Percentiles rank a stretch among this genome's conserved stretches.
Evolutionary conservation across 2,329 filamentous ascomycete species (phyloP).

Genomic region (Xylaria sp.): DNA sequence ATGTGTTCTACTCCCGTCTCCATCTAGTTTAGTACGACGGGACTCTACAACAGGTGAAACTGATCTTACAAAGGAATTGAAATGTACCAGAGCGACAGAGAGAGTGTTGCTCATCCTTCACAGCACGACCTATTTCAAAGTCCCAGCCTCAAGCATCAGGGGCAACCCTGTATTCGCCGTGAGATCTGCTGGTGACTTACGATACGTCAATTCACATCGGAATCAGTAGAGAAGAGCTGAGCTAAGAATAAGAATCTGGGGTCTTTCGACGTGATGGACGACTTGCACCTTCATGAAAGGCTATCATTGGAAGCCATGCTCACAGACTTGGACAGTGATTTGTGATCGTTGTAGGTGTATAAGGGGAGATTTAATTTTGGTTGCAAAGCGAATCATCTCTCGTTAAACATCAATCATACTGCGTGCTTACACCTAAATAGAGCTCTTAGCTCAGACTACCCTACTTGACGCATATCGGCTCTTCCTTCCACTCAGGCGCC

Average conservation of each 20-base stretch:
- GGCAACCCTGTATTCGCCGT: not conserved
- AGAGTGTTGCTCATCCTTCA: not conserved
- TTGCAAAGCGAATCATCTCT: conserved; percentile 26
- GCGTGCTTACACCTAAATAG: conserved; percentile 6
- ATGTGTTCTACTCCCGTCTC: not conserved
- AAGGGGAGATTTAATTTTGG: conserved; percentile 6
- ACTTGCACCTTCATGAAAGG: not conserved
- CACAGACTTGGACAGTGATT: not conserved
- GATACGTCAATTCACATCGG: not conserved
- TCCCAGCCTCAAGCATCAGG: not conserved
- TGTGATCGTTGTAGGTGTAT: not conserved
- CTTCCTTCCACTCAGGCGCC: conserved; percentile 38
- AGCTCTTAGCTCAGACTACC: conserved; percentile 9
- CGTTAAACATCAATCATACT: conserved; percentile 32
- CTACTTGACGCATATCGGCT: conserved; percentile 1
- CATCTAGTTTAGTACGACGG: not conserved
- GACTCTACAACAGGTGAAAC: not conserved
- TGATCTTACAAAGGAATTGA: conserved; percentile 1
- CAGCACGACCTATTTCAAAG: not conserved
- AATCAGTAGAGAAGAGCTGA: not conserved
- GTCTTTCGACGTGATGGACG: not conserved
- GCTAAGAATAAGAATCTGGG: not conserved
- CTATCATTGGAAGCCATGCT: not conserved
- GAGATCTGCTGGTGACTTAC: not conserved
- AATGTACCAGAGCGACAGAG: conserved; percentile 21